phyloP scores from a whole-genome alignment of 192 early-diverging fungal species.

The Coemansia sp. region DNA sequence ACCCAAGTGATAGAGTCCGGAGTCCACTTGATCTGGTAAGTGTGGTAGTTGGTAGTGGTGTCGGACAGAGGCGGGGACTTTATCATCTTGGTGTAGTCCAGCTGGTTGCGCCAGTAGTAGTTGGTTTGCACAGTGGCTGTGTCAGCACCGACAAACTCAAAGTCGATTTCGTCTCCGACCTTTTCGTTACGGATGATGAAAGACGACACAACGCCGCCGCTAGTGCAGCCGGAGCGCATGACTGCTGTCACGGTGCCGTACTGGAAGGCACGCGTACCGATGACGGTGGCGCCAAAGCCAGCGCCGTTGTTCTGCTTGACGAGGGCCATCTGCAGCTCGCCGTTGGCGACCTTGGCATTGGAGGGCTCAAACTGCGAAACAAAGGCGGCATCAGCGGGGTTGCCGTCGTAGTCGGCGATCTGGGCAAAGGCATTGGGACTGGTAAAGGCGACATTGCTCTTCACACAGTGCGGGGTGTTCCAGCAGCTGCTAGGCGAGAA shows the following conservation, averaged over 20 bases:
- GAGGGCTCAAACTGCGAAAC: slow-evolving; percentile 57
- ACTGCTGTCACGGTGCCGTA: slow-evolving; percentile 58
- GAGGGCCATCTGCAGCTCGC: slow-evolving; percentile 45
- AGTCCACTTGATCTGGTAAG: slow-evolving; percentile 58
- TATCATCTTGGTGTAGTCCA: slow-evolving; percentile 57
- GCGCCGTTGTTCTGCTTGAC: slow-evolving; percentile 47
- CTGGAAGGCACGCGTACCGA: slow-evolving; percentile 56
- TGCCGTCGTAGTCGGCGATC: slow-evolving; percentile 52
- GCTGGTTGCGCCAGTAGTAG: slow-evolving; percentile 56
- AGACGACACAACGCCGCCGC: slow-evolving; percentile 59
- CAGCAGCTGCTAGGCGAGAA: slow-evolving; percentile 42
- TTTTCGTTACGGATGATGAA: slow-evolving; percentile 58
- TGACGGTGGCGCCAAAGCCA: slow-evolving; percentile 61
- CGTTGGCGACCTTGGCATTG: slow-evolving; percentile 49
- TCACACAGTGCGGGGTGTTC: slow-evolving; percentile 48
- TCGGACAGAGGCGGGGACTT: slow-evolving; percentile 35
- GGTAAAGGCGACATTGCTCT: slow-evolving; percentile 30
- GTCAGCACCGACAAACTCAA: slow-evolving; percentile 60
- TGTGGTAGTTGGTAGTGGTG: slow-evolving; percentile 56
- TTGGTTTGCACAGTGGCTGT: slow-evolving; percentile 58
- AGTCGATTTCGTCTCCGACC: slow-evolving; percentile 62
- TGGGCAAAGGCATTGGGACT: slow-evolving; percentile 31
- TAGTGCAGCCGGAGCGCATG: slow-evolving; percentile 53
- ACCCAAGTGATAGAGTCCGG: slow-evolving; percentile 34
- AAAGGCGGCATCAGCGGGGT: slow-evolving; percentile 53